phyloP scores from a whole-genome alignment of 495 filamentous ascomycete species.

The Neurospora terricola region DNA sequence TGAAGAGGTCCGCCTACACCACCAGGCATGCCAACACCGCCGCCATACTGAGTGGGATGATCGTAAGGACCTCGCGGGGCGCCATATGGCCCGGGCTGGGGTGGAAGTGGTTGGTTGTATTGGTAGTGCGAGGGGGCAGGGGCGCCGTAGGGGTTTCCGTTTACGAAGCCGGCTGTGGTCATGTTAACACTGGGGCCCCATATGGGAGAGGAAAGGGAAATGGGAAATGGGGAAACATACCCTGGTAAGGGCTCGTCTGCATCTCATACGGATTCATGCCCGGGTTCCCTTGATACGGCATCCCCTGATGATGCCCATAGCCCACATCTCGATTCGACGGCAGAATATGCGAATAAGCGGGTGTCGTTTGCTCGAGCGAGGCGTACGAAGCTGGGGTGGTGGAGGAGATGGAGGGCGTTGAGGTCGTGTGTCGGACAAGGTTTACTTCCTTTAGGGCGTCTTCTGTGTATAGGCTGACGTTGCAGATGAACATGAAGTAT shows the following conservation, averaged over 20 bases:
- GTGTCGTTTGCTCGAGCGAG: conserved; percentile 20
- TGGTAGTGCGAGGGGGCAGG: conserved; percentile 20
- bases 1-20: neutral
- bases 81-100: conserved; percentile 10
- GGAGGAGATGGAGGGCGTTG: conserved; percentile 80
- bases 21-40: conserved; percentile 5
- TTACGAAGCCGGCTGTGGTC: conserved; percentile 14
- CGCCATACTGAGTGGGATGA: neutral
- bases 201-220: too few species aligned
- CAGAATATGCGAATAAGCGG: conserved; percentile 24
- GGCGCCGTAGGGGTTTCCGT: conserved; percentile 10
- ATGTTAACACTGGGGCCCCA: too few species aligned
- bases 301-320: conserved; percentile 11
- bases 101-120: conserved; percentile 13
- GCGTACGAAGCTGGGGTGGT: conserved; percentile 38
- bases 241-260: conserved; percentile 14
- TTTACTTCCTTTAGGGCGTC: conserved; percentile 86
- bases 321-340: conserved; percentile 21
- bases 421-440: conserved; percentile 78
- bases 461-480: conserved; percentile 84
- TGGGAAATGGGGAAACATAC: too few species aligned
- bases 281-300: conserved; percentile 12
- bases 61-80: conserved; percentile 17
- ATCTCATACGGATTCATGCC: conserved; percentile 17
- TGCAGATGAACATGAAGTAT: conserved; percentile 82